Evolutionary conservation across 2,329 filamentous ascomycete species (phyloP).

Genomic region (Phialophora macrospora): DNA sequence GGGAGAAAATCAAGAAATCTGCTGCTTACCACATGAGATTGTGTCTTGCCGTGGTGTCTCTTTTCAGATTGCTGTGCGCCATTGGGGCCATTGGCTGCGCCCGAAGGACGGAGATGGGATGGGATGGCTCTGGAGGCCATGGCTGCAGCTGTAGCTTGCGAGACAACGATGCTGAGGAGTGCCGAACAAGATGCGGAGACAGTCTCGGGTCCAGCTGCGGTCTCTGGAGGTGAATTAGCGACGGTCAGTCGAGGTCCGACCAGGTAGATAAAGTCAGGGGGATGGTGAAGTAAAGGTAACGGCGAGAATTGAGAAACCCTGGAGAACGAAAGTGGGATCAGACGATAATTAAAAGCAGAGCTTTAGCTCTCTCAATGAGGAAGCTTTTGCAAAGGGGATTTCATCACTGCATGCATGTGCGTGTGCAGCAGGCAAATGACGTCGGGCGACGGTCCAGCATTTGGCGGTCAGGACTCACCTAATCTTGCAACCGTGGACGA

Average conservation of each 20-base stretch:
- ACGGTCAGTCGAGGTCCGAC: constrained; percentile 7
- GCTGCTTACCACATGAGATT: constrained; percentile 60
- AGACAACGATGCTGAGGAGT: not conserved
- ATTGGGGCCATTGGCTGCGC: constrained; percentile 47
- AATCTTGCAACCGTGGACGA: not conserved
- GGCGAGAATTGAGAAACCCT: constrained; percentile 4
- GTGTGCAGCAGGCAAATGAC: constrained; percentile 9
- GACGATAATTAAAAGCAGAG: constrained; percentile 18
- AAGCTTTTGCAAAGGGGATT: not conserved
- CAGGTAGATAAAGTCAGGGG: not conserved
- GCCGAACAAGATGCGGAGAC: constrained; percentile 3
- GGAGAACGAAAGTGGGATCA: constrained; percentile 19
- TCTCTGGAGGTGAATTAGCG: not conserved
- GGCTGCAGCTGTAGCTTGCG: constrained; percentile 39
- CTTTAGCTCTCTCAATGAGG: constrained; percentile 8
- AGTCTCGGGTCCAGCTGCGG: constrained; percentile 8
- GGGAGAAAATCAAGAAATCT: constrained; percentile 11
- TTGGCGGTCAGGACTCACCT: constrained; percentile 21
- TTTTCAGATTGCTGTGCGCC: constrained; percentile 45
- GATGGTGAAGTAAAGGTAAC: constrained; percentile 1
- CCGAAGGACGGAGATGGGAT: constrained; percentile 73
- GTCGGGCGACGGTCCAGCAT: not conserved
- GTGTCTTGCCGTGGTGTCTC: constrained; percentile 61
- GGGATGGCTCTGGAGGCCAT: constrained; percentile 83
- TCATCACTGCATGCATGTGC: constrained; percentile 4